Base-by-base conservation (phyloP, 139 green algal genomes). In the Micractinium sp. region DNA sequence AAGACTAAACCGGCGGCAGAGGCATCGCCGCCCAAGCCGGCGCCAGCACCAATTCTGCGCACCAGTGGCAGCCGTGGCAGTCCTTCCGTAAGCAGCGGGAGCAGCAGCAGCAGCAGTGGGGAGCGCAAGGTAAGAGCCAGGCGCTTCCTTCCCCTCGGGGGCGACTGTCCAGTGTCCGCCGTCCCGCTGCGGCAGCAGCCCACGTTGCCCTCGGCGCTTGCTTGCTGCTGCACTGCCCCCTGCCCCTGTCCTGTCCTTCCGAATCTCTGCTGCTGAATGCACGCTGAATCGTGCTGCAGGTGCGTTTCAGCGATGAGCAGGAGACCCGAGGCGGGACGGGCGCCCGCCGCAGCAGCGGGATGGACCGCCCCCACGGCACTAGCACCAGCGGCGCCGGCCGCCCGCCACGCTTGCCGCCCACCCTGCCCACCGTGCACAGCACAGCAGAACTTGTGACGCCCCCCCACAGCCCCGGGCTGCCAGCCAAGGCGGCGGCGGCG, bases 301-400 rank as follows among this genome's bases (percentile, higher is more conserved):
- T 87, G 36, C 71, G 83, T 5, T 87, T 87, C 67, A 87, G 83
- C 83, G 83, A 87, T 66, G 83, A 87, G 12, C 83, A 38, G 19
- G 83, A 81, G 31, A 33, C 56, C 78, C 41, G 67, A 39, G 29
- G 27, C 31, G 41, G 41, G 12, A 27, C 23, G 41, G 29, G 27
- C 38, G 3, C 53, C 53, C 78, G 41, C 41, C 53, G 27, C 78
- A 23, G 78, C 41, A 39, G 27, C 29, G 25, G 39, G 31, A 18
- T 4, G 15, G 0, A n/a, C 29, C 29, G 5, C 25, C 39, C 47
- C 36, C 5, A 33, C 19, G 9, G 3, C 61, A 5, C 76, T 31
- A 27, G 76, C 76, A n/a, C 20, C 76, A 33, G 16, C 79, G 31
- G 29, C 19, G 19, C 13, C 9, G 23, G 67, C 83, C 83, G 83